Evolutionary conservation across 2,329 filamentous ascomycete species (phyloP), one percentile per base, ranked within the genome.

Genomic region (Pyricularia pennisetigena): DNA sequence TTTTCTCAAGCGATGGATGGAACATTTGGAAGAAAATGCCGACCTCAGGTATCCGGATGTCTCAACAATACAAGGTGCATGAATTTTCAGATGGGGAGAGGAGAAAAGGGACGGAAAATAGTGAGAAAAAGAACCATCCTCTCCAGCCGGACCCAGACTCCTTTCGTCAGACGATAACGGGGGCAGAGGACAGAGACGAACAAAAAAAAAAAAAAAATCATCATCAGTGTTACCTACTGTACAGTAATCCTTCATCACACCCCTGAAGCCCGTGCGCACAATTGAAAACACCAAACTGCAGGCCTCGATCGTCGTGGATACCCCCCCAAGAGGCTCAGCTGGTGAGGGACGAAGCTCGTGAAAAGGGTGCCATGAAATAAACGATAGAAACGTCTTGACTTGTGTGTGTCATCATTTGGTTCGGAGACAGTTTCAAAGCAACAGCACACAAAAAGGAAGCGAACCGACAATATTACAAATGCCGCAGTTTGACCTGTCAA

Each of bases 1-100:
- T 69, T 98, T 97, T 76, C 83, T 98, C 70, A 93, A 92, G 78
- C 84, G 84, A 70, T 98, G 94, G 95, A 97, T 97, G 92, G 86
- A 84, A 10, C 94, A 90, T 77, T 82, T 98, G 32, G 94, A 98
- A 78, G 92, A 97, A 71, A 83, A 97, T 74, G 91, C 93, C 8
- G 94, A 98, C 79, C 80, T 98, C 72, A 84, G 95, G 75, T 98
- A 97, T 79, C 93, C 94, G 3, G 91, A 95, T 75, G 75, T 88
- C 57, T 77, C 81, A 7, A 77, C 77, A 14, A 71, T 84, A 49
- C 69, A 26, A 63, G 61, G 61, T 20, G 61, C 23, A 57, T 66
- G 32, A 26, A 66, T 57, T 28, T 23, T 20, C 32, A 49, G 35
- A 23, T 24, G 32, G 29, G 12, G 9, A 24, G 59, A 63, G 23